Percentiles rank a stretch among this genome's conserved stretches.
phyloP scores from a whole-genome alignment of 2,329 filamentous ascomycete genomes.

The Neodidymelliopsis sp. region DNA sequence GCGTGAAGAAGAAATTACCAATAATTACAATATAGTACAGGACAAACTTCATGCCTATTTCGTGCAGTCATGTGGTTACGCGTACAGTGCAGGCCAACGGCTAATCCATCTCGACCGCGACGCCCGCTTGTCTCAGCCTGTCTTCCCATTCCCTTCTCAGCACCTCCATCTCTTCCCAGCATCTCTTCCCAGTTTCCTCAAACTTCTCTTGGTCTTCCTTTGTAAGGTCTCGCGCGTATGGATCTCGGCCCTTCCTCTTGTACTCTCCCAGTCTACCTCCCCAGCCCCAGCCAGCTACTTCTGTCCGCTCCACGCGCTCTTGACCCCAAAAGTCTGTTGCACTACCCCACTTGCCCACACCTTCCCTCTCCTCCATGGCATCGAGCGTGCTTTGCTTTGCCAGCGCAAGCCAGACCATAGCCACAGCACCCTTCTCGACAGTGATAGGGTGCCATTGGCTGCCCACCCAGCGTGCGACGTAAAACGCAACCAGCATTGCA shows the following conservation, averaged over 20 bases:
- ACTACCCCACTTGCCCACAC: slow-evolving; percentile 84
- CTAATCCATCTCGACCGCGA: slow-evolving; percentile 47
- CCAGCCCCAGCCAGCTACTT: slow-evolving; percentile 85
- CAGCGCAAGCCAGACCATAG: slow-evolving; percentile 80
- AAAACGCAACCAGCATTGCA: slow-evolving; percentile 72
- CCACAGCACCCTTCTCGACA: slow-evolving; percentile 78
- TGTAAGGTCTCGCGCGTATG: slow-evolving; percentile 65
- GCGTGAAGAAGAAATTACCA: not conserved
- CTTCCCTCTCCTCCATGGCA: slow-evolving; percentile 57
- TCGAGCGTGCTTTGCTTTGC: slow-evolving; percentile 70
- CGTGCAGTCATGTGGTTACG: not conserved
- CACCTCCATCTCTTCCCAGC: slow-evolving; percentile 76
- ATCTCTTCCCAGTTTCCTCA: slow-evolving; percentile 65
- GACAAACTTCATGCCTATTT: not conserved
- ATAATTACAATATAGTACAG: slow-evolving; percentile 1
- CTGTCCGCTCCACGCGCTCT: slow-evolving; percentile 74
- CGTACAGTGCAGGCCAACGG: not conserved
- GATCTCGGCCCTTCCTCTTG: slow-evolving; percentile 63
- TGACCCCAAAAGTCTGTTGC: slow-evolving; percentile 66
- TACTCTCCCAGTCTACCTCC: slow-evolving; percentile 63
- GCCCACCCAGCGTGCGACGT: slow-evolving; percentile 77
- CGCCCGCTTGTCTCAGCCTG: slow-evolving; percentile 47
- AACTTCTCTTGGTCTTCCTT: slow-evolving; percentile 68
- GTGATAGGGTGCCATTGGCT: slow-evolving; percentile 86
- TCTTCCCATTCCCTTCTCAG: slow-evolving; percentile 70